Base-by-base conservation (phyloP, 2,329 filamentous ascomycete species). In the Penicillium sp. region DNA sequence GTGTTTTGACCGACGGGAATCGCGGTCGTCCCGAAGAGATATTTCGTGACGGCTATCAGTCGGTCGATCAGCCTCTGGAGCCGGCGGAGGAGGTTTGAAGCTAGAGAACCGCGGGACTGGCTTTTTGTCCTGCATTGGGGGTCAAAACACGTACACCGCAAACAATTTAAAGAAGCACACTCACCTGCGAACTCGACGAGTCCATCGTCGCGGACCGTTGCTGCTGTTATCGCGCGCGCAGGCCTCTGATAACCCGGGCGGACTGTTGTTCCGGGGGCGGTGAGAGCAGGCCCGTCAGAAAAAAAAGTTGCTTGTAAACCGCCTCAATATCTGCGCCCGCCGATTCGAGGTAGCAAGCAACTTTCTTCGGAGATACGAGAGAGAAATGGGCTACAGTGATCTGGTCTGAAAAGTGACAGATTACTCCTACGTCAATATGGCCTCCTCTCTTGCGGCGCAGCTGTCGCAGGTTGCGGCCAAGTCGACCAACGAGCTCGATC, bases 381-480 rank as follows among this genome's bases (percentile, higher is more conserved):
- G 5, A 48, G 56, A 50, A 27, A 60, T 60, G 57, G 55, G 44
- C 46, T 38, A 43, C 40, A 11, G 50, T 41, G 30, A 47, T 47
- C 14, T 44, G 33, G 35, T 44, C 22, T 46, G 42, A 56, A 57
- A 59, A 56, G 50, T 44, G 50, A 50, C 42, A 35, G 49, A 46
- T 53, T 25, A 44, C 27, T 28, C 28, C 38, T 42, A 13, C 40
- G 51, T 54, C 66, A 72, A 52, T 51, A 96, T 95, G 90, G 81
- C 87, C 64, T 90, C 91, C 55, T 87, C 90, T 69, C 87, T 99
- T 63, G 89, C 92, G 75, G 86, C 90, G 77, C 95, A 99, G 82
- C 80, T 99, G 78, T 90, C 92, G 79, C 86, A 90, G 70, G 92
- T 99, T 69, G 90, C 92, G 63, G 86, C 88, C 61, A 89, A 89